A percentile compares a stretch with the other conserved stretches of the same genome.
Conservation (phyloP, 176 grass and related monocot species). For the Lolium perenne region DNA sequence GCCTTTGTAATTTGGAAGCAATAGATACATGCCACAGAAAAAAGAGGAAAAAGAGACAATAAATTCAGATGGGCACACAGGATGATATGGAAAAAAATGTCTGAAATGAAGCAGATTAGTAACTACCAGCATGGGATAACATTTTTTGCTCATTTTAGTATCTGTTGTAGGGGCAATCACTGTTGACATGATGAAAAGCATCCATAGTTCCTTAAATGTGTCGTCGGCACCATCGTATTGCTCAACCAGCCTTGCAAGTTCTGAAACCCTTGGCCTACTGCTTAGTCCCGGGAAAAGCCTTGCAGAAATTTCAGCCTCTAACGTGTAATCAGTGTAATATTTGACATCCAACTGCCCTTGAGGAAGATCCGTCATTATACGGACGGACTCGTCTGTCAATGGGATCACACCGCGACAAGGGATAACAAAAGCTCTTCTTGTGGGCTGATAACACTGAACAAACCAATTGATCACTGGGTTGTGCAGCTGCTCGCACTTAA, state of each 20-base stretch:
- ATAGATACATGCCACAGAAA: background rate
- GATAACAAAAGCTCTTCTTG: background rate
- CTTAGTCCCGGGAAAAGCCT: background rate
- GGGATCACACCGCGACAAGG: background rate
- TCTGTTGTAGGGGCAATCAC: background rate
- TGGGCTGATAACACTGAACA: background rate
- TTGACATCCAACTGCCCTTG: background rate
- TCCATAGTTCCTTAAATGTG: background rate
- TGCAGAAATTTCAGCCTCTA: background rate
- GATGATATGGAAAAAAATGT: too few species aligned
- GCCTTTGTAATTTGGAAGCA: too few species aligned
- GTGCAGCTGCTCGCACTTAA: background rate
- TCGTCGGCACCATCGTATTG: background rate
- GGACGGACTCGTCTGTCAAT: background rate
- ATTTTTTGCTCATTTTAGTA: background rate
- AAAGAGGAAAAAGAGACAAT: too few species aligned
- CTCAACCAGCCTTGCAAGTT: background rate
- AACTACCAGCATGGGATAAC: background rate
- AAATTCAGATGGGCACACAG: too few species aligned
- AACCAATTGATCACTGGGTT: background rate
- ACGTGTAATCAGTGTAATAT: background rate
- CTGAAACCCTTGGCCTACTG: background rate
- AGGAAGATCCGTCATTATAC: background rate
- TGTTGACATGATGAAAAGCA: background rate
- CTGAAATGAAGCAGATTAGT: too few species aligned